Percentiles rank a stretch among this genome's conserved stretches.
Conservation (phyloP, 2,329 filamentous ascomycete genomes). For the Chrysoporthe puriensis region DNA sequence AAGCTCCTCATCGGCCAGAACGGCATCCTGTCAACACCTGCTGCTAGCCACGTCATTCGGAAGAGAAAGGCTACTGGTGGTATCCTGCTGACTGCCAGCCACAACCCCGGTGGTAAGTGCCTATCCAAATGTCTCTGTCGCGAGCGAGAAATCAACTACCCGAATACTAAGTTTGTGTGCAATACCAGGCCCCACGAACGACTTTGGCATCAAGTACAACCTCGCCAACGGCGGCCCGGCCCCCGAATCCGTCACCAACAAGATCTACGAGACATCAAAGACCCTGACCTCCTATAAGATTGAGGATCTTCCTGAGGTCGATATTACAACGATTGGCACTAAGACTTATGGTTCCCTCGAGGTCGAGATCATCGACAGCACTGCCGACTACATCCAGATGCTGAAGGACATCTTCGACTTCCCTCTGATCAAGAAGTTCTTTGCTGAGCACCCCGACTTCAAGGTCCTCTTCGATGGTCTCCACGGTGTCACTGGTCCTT, state of each 20-base stretch:
- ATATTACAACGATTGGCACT: constrained; percentile 80
- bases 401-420: constrained; percentile 99
- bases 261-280: constrained; percentile 94
- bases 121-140: background rate
- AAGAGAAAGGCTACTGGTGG: constrained; percentile 94
- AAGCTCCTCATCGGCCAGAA: constrained; percentile 96
- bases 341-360: constrained; percentile 85
- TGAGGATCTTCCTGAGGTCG: constrained; percentile 81
- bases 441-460: constrained; percentile 84
- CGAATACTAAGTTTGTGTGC: constrained; percentile 12
- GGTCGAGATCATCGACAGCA: constrained; percentile 94
- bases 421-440: constrained; percentile 91
- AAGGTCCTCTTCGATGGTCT: constrained; percentile 96
- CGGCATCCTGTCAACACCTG: constrained; percentile 95
- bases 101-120: constrained; percentile 90
- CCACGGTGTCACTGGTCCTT: constrained; percentile 92
- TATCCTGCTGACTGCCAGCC: constrained; percentile 94
- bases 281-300: constrained; percentile 90
- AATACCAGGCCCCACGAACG: constrained; percentile 76
- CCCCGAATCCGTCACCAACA: constrained; percentile 95
- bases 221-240: constrained; percentile 93
- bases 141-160: background rate
- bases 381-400: constrained; percentile 89
- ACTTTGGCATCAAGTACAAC: constrained; percentile 99
- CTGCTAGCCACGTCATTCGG: constrained; percentile 93